A percentile compares a stretch with the other conserved stretches of the same genome.
Conservation (phyloP, 73 alveolate species). For the Blepharisma stoltei region DNA sequence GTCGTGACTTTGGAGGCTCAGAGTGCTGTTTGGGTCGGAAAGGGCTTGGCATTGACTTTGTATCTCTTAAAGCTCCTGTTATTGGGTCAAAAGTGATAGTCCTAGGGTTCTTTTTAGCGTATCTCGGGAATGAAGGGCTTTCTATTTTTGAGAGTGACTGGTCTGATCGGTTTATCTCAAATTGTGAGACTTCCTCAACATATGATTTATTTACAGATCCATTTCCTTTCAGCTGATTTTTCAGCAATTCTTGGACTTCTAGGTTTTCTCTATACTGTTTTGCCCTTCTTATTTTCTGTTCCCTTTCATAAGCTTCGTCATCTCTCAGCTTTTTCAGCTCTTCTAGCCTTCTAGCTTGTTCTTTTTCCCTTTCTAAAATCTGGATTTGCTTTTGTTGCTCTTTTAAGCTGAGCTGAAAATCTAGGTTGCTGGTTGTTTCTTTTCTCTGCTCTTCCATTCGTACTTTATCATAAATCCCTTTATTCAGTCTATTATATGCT, state of each 20-base stretch:
- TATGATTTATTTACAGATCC: not conserved
- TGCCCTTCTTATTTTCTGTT: not conserved
- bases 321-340: constrained; percentile 5
- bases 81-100: constrained; percentile 4
- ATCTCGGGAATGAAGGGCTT: not conserved
- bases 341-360: not conserved
- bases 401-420: not conserved
- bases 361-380: not conserved
- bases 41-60: not conserved
- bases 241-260: constrained; percentile 14
- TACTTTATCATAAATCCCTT: not conserved
- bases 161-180: not conserved
- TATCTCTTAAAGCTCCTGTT: constrained; percentile 3
- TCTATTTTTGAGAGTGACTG: not conserved
- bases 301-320: constrained; percentile 2
- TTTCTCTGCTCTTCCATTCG: not conserved
- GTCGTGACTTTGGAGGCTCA: too few relatives aligned
- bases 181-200: not conserved
- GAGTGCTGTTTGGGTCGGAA: too few relatives aligned
- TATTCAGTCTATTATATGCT: not conserved
- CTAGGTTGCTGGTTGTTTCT: not conserved
- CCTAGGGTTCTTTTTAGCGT: not conserved
- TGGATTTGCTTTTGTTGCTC: not conserved
- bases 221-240: not conserved
- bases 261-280: constrained; percentile 22